Evolutionary conservation across 106 monocot genomes (phyloP).

Genomic region (Acorus gramineus): DNA sequence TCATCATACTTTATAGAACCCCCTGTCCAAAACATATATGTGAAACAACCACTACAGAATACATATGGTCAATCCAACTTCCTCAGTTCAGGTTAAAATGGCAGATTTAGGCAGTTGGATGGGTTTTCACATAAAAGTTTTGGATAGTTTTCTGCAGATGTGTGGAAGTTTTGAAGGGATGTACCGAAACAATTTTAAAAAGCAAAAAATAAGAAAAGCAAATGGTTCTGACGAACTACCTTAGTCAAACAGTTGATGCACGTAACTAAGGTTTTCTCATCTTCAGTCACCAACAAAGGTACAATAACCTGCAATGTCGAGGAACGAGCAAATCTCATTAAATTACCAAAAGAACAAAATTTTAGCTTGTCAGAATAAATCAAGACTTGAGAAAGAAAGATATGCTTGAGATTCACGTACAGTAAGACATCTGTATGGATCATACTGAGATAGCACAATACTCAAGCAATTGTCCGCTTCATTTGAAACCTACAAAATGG

Average conservation of each 20-base stretch:
- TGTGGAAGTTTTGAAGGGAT: no score
- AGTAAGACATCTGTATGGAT: conserved; percentile 83
- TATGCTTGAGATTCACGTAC: conserved; percentile 32
- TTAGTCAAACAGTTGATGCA: conserved; percentile 98
- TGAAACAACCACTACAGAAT: no score
- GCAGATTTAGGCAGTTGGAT: no score
- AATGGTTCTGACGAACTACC: conserved; percentile 24
- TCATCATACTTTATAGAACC: no score
- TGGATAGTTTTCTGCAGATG: no score
- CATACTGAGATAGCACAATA: conserved; percentile 59
- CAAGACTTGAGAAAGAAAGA: background rate
- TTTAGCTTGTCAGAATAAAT: background rate
- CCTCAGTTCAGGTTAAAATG: no score
- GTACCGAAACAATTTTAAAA: no score
- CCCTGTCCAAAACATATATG: no score
- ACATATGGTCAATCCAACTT: no score
- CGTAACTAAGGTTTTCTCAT: conserved; percentile 87
- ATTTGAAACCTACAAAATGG: conserved; percentile 63
- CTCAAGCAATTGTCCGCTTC: conserved; percentile 77
- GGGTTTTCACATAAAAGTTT: no score
- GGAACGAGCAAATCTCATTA: background rate
- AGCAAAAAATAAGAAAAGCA: no score
- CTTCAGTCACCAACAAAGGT: conserved; percentile 77
- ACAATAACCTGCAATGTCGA: conserved; percentile 52
- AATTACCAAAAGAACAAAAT: background rate